A percentile compares a stretch with the other conserved stretches of the same genome.
Conservation (phyloP, 805 yeast species). For the Kodamaea leandrae region DNA sequence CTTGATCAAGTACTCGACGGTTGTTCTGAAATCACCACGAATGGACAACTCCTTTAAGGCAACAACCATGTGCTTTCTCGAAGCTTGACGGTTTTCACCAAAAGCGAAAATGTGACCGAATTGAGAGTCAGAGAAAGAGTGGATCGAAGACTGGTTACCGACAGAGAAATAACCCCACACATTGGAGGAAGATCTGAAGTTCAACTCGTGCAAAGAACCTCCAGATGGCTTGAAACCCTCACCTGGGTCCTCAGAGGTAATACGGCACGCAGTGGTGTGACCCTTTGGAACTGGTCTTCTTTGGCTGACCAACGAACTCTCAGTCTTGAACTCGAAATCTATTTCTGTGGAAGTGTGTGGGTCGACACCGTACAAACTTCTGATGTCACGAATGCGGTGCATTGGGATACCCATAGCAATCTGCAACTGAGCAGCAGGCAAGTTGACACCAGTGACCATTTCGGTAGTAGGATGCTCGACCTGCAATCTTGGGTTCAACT, state of each 20-base stretch:
- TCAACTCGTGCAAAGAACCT: constrained; percentile 93
- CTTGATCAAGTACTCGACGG: constrained; percentile 94
- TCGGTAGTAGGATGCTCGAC: constrained; percentile 99
- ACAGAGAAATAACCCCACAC: constrained; percentile 99
- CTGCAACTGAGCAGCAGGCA: constrained; percentile 98
- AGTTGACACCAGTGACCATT: constrained; percentile 97
- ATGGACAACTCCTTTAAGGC: constrained; percentile 95
- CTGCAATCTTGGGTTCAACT: constrained; percentile 96
- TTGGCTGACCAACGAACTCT: constrained; percentile 71
- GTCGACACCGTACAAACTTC: constrained; percentile 91
- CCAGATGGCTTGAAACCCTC: constrained; percentile 99
- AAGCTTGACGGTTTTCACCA: constrained; percentile 97
- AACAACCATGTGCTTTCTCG: constrained; percentile 98
- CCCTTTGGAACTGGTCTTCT: constrained; percentile 96
- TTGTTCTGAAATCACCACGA: constrained; percentile 97
- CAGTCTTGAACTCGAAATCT: constrained; percentile 82
- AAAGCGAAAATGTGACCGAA: constrained; percentile 99
- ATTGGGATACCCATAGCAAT: constrained; percentile 99
- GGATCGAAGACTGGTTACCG: constrained; percentile 93
- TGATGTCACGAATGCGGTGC: constrained; percentile 90
- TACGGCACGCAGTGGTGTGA: constrained; percentile 98
- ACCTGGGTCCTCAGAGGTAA: constrained; percentile 98
- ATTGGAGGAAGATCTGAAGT: constrained; percentile 93
- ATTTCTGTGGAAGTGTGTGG: constrained; percentile 89
- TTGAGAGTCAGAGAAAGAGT: constrained; percentile 96